Percentiles rank a stretch among this genome's conserved stretches.
Conservation (phyloP, 208 protist genomes). For the Wallacemonas sp. region DNA sequence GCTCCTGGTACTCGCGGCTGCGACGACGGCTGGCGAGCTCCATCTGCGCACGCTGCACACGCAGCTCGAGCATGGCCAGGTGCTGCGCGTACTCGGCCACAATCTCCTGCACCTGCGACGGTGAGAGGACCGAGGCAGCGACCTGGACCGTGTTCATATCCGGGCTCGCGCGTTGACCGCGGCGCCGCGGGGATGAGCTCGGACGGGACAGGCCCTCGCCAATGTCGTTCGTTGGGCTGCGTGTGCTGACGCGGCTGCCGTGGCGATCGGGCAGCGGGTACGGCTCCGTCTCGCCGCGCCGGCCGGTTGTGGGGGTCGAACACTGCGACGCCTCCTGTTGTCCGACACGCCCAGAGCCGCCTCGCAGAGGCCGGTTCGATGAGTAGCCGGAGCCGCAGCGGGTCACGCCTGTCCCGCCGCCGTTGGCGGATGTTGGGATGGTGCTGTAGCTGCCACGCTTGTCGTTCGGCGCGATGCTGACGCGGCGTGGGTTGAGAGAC, state of each 20-base stretch:
- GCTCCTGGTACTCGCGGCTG: constrained; percentile 10
- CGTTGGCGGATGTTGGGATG: neutral
- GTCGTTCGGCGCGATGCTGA: neutral
- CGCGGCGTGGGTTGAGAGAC: neutral
- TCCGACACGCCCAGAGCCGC: neutral
- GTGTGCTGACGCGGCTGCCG: neutral
- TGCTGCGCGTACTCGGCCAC: neutral
- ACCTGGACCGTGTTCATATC: neutral
- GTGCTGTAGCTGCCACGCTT: neutral
- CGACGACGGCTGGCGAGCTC: constrained; percentile 2
- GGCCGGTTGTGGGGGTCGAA: constrained; percentile 6
- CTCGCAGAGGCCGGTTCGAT: neutral
- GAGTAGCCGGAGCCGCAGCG: neutral
- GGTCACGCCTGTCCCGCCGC: too few species aligned
- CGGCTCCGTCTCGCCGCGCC: neutral
- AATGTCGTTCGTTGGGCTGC: neutral
- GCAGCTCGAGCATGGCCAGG: constrained; percentile 6
- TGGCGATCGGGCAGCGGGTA: constrained; percentile 1
- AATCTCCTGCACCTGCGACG: neutral
- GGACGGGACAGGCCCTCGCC: too few species aligned
- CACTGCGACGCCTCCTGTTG: neutral
- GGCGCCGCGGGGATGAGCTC: neutral
- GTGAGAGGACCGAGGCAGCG: neutral
- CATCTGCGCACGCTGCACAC: neutral
- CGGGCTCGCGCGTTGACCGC: neutral